A percentile compares a stretch with the other conserved stretches of the same genome.
phyloP scores from a whole-genome alignment of 106 monocot species.

The Posidonia australis region DNA sequence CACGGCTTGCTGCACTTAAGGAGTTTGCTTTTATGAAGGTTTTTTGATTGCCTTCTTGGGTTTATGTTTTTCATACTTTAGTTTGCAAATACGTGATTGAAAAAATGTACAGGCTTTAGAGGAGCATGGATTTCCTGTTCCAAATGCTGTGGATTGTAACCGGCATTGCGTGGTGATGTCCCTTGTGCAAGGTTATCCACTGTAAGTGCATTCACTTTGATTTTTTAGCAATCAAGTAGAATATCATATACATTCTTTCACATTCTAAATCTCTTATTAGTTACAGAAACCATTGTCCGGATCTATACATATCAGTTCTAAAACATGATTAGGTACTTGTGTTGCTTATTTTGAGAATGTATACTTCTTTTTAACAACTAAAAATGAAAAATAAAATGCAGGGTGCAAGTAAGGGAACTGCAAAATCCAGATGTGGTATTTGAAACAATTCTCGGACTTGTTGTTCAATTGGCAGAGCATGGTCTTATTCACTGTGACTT shows the following conservation, averaged over 20 bases:
- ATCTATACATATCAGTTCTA: too few species aligned
- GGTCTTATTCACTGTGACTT: slow-evolving; percentile 98
- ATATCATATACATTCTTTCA: neutral
- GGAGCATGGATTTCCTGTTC: slow-evolving; percentile 94
- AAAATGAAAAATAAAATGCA: slow-evolving; percentile 1
- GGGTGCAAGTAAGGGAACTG: slow-evolving; percentile 79
- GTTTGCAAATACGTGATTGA: neutral
- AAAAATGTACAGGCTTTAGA: slow-evolving; percentile 54
- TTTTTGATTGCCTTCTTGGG: neutral
- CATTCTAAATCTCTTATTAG: neutral
- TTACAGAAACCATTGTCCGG: too few species aligned
- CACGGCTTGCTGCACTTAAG: slow-evolving; percentile 89
- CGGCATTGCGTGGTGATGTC: slow-evolving; percentile 97
- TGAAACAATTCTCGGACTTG: slow-evolving; percentile 61
- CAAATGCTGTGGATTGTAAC: slow-evolving; percentile 86
- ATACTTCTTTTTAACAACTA: too few species aligned
- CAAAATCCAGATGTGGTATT: slow-evolving; percentile 77
- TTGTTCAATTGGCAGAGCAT: slow-evolving; percentile 84
- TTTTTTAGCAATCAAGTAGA: neutral
- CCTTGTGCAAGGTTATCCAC: slow-evolving; percentile 84
- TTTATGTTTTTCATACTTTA: neutral
- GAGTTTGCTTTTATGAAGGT: slow-evolving; percentile 99
- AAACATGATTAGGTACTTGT: too few species aligned
- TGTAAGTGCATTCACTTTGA: slow-evolving; percentile 39
- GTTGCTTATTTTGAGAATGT: too few species aligned